phyloP scores from a whole-genome alignment of 495 filamentous ascomycete genomes.

The Daldinia vernicosa region DNA sequence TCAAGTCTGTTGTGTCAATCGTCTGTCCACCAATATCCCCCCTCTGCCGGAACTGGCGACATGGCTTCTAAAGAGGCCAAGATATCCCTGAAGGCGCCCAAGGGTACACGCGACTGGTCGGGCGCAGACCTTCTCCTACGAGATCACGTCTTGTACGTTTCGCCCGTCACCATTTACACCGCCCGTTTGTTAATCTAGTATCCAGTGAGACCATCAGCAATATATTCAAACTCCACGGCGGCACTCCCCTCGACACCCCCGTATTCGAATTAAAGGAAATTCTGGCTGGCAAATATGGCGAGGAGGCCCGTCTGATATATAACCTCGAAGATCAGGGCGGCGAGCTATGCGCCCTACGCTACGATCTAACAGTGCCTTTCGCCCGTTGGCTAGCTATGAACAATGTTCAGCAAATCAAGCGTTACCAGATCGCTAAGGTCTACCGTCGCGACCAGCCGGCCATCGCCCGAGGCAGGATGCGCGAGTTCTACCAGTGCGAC shows the following conservation, averaged over 20 bases:
- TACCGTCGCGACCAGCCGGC: conserved; percentile 66
- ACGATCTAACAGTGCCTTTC: conserved; percentile 89
- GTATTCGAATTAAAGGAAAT: conserved; percentile 68
- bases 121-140: conserved; percentile 33
- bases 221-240: conserved; percentile 54
- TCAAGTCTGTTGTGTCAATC: conserved; percentile 8
- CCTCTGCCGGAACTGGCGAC: conserved; percentile 11
- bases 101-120: conserved; percentile 38
- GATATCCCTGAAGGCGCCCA: conserved; percentile 31
- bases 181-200: conserved; percentile 7
- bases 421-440: conserved; percentile 93
- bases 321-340: conserved; percentile 90
- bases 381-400: conserved; percentile 93
- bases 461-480: conserved; percentile 80
- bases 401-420: conserved; percentile 78
- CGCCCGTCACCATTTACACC: background rate
- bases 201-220: conserved; percentile 44
- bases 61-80: conserved; percentile 38
- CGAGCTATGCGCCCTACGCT: conserved; percentile 84
- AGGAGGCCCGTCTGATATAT: conserved; percentile 86
- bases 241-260: conserved; percentile 54
- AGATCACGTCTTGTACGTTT: conserved; percentile 38
- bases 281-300: conserved; percentile 86
- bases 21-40: background rate
- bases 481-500: conserved; percentile 88